Conservation (phyloP, 306 rosid genomes). For the Echinosophora koreensis region DNA sequence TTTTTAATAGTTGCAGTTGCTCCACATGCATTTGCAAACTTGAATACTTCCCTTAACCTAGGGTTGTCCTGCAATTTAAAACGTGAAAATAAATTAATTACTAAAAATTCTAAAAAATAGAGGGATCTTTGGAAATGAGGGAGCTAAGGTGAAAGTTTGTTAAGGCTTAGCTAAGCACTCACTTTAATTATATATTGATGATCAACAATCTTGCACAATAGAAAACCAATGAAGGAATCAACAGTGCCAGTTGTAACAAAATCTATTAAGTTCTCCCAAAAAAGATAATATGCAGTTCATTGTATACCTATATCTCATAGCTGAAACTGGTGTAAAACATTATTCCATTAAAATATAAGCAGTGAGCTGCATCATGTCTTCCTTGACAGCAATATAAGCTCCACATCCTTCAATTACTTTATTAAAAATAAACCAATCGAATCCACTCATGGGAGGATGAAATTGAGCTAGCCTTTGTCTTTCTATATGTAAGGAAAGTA, state of each 20-base stretch:
- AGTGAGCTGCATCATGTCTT: too few species aligned
- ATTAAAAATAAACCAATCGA: too few species aligned
- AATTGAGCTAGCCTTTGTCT: too few species aligned
- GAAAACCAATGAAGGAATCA: slow-evolving; percentile 86
- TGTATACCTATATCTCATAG: too few species aligned
- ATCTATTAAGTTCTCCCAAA: too few species aligned
- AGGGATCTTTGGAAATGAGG: background rate
- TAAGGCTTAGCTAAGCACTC: slow-evolving; percentile 18
- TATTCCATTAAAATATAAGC: too few species aligned
- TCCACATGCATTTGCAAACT: slow-evolving; percentile 89
- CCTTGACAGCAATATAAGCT: too few species aligned
- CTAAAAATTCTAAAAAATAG: background rate
- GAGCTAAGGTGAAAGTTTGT: slow-evolving; percentile 14
- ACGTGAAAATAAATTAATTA: slow-evolving; percentile 16
- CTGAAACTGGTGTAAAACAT: too few species aligned
- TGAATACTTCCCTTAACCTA: slow-evolving; percentile 66
- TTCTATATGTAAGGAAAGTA: too few species aligned
- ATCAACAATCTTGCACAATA: slow-evolving; percentile 78
- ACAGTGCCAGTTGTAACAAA: slow-evolving; percentile 96
- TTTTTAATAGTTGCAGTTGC: slow-evolving; percentile 86
- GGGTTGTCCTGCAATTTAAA: slow-evolving; percentile 69
- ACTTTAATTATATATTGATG: slow-evolving; percentile 85
- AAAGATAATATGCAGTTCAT: too few species aligned
- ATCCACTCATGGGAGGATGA: too few species aligned
- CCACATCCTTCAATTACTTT: too few species aligned